A percentile compares a stretch with the other conserved stretches of the same genome.
Conservation (phyloP, 345 rosid genomes). For the Populus euphratica region DNA sequence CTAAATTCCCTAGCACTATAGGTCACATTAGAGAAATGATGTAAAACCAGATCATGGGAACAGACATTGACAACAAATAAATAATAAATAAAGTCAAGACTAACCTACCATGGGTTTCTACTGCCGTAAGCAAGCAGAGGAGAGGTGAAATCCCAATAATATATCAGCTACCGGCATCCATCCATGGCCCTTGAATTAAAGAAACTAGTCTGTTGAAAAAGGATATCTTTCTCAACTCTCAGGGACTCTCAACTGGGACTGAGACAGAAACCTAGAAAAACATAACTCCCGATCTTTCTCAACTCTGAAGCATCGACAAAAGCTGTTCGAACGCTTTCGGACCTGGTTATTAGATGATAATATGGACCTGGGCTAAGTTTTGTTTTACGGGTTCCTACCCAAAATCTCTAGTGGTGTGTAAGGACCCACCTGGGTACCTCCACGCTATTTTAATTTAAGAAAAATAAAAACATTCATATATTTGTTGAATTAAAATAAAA, state of each 20-base stretch:
- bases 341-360: background rate
- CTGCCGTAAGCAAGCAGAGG: background rate
- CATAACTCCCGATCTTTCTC: background rate
- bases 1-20: background rate
- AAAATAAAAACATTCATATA: too few species aligned
- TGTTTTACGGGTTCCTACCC: too few species aligned
- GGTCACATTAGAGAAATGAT: background rate
- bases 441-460: too few species aligned
- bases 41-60: background rate
- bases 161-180: background rate
- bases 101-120: background rate
- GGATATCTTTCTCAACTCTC: background rate
- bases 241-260: background rate
- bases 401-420: too few species aligned
- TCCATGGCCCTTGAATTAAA: background rate
- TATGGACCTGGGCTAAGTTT: background rate
- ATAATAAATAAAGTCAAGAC: background rate
- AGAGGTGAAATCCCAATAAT: background rate
- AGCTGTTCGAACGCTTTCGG: background rate
- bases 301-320: background rate
- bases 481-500: too few species aligned
- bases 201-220: background rate
- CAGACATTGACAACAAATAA: background rate
- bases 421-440: too few species aligned
- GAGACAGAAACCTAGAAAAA: background rate